These are phyloP conservation scores for Aspergillus sp. DNA, from an alignment of 2,329 filamentous ascomycete genomes.

Conservation along the genomic window DNA sequence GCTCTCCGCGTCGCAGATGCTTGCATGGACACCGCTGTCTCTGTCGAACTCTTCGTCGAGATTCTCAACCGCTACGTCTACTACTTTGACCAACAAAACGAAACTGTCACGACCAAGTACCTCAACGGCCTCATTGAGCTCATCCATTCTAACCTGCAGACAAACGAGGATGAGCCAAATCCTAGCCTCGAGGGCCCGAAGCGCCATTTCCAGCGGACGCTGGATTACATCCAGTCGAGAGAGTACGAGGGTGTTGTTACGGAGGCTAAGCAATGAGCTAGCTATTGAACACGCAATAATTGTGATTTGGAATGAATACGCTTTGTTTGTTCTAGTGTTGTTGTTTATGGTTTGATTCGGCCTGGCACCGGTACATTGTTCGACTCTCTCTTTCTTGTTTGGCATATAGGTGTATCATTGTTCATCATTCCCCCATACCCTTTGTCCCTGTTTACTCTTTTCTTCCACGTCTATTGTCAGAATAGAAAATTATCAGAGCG, in stretches of 20 bases:
- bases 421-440: constrained; percentile 17
- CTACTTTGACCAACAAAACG: constrained; percentile 98
- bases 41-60: constrained; percentile 95
- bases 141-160: constrained; percentile 90
- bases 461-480: constrained; percentile 1
- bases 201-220: constrained; percentile 87
- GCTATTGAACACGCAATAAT: background rate
- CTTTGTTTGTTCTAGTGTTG: no score
- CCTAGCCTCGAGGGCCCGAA: constrained; percentile 79
- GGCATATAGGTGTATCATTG: constrained; percentile 24
- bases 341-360: no score
- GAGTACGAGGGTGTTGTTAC: constrained; percentile 90
- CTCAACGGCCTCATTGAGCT: constrained; percentile 96
- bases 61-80: constrained; percentile 98
- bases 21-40: constrained; percentile 97
- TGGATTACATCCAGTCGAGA: constrained; percentile 86
- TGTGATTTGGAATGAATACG: no score
- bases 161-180: constrained; percentile 60
- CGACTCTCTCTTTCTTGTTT: constrained; percentile 1
- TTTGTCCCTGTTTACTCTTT: constrained; percentile 7
- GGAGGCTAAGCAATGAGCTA: constrained; percentile 45
- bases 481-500: constrained; percentile 2
- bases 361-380: no score
- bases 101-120: constrained; percentile 96
- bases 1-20: constrained; percentile 94